Evolutionary conservation across 1,284 basidiomycete species (phyloP), one percentile per base, ranked within the genome.

Genomic region (Marasmius tenuissimus): DNA sequence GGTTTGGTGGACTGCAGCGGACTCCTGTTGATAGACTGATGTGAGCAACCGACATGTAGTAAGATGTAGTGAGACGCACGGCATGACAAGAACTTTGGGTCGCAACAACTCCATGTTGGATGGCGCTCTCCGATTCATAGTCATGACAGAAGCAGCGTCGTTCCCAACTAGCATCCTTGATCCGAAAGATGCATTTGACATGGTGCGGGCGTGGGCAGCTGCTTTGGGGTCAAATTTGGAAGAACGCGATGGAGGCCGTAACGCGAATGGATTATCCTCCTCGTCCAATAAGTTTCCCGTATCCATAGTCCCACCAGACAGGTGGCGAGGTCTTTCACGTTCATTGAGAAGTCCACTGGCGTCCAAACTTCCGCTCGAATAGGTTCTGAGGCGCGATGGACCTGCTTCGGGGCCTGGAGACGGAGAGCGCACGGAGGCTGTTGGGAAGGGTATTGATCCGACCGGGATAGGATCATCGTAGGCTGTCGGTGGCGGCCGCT

Each of bases 21-120:
- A 67, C 90, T 92, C 52, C 52, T 54, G 50, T 11, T 22, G 27
- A 2, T 16, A 38, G 12, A 16, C 34, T 52, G 11, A 18, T 18
- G 34, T 10, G 27, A 54, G 18, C 37, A 37, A 38, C n/a, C 18
- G 10, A 54, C 7, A 11, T 34, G 18, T n/a, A 16, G 12, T 37
- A 37, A 4, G 34, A 20, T 18, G 52, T 37, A n/a, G 37, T 18
- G 10, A 37, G 1, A 38, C 52, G 10, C 20, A 54, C 12, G 91
- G 91, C 91, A 93, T 93, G 61, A 93, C 87, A 52, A 93, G 85
- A 33, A 94, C 81, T 72, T 93, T 94, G 1, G 91, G 91, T 35
- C 91, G 82, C 71, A 93, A 80, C 56, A 93, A 76, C 27, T 93
- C 92, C 61, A 89, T 67, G 14, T 88, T 82, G n/a, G 88, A 88